A percentile compares a stretch with the other conserved stretches of the same genome.
Evolutionary conservation across 179 eudicot genomes (phyloP).

Genomic region (Sideroxylon spinosum): DNA sequence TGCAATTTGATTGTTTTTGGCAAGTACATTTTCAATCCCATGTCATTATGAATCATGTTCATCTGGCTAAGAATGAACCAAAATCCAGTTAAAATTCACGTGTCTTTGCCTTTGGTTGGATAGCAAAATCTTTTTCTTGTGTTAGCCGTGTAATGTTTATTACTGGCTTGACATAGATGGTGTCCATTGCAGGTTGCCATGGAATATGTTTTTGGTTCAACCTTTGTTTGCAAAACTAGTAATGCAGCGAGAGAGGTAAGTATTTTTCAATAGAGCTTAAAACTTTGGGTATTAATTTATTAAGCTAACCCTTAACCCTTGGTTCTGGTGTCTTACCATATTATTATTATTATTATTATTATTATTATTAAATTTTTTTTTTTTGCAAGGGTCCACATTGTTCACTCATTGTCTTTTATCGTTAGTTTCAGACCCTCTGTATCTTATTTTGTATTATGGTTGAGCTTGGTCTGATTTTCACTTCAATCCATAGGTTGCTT

Average conservation of each 20-base stretch:
- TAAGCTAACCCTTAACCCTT: not conserved
- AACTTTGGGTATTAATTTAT: not conserved
- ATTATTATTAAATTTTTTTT: not conserved
- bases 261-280: not conserved
- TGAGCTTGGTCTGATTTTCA: slow-evolving; percentile 15
- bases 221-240: slow-evolving; percentile 86
- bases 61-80: not conserved
- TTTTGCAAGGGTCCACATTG: not conserved
- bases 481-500: slow-evolving; percentile 60
- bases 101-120: not conserved
- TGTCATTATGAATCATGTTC: not conserved
- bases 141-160: not conserved
- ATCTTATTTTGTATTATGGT: not conserved
- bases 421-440: not conserved
- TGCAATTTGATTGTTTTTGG: not conserved
- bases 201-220: slow-evolving; percentile 95
- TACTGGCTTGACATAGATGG: slow-evolving; percentile 3
- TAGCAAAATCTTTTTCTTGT: not conserved
- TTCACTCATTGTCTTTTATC: not conserved
- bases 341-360: too few relatives aligned
- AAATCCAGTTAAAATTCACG: not conserved
- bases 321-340: not conserved
- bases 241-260: slow-evolving; percentile 84
- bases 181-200: slow-evolving; percentile 71
- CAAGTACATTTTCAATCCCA: not conserved